phyloP scores from a whole-genome alignment of 352 stramenopile genomes.

The Phytophthora quininea region DNA sequence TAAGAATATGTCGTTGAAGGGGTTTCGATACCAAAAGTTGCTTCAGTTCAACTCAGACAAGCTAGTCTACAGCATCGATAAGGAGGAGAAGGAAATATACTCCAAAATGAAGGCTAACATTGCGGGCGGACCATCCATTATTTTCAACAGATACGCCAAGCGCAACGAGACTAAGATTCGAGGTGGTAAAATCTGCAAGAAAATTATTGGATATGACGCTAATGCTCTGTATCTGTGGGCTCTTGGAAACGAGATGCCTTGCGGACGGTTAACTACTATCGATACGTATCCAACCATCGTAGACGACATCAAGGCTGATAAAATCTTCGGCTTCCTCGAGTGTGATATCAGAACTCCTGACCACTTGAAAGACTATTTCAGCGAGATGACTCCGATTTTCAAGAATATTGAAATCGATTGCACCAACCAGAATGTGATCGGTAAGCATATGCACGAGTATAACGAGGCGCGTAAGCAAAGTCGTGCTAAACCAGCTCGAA shows the following conservation, averaged over 20 bases:
- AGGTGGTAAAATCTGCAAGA: slow-evolving; percentile 23
- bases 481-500: slow-evolving; percentile 22
- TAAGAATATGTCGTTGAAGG: slow-evolving; percentile 33
- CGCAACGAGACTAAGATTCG: slow-evolving; percentile 16
- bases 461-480: slow-evolving; percentile 9
- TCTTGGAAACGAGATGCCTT: slow-evolving; percentile 35
- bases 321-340: slow-evolving; percentile 46
- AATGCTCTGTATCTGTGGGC: slow-evolving; percentile 28
- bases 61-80: slow-evolving; percentile 24
- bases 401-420: slow-evolving; percentile 24
- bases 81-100: slow-evolving; percentile 22
- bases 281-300: slow-evolving; percentile 34
- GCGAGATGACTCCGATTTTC: slow-evolving; percentile 37
- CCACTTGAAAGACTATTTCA: slow-evolving; percentile 38
- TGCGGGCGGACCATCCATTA: slow-evolving; percentile 23
- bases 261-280: slow-evolving; percentile 22
- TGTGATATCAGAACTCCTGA: slow-evolving; percentile 45
- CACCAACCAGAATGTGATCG: slow-evolving; percentile 10
- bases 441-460: slow-evolving; percentile 21
- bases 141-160: slow-evolving; percentile 28
- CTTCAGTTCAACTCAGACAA: slow-evolving; percentile 24
- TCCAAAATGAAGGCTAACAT: slow-evolving; percentile 31
- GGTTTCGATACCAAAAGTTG: slow-evolving; percentile 25
- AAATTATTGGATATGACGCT: slow-evolving; percentile 33
- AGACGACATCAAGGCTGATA: slow-evolving; percentile 38